Evolutionary conservation across 1,139 yeast species (phyloP).

Genomic region (Candida pseudoviswanathii): DNA sequence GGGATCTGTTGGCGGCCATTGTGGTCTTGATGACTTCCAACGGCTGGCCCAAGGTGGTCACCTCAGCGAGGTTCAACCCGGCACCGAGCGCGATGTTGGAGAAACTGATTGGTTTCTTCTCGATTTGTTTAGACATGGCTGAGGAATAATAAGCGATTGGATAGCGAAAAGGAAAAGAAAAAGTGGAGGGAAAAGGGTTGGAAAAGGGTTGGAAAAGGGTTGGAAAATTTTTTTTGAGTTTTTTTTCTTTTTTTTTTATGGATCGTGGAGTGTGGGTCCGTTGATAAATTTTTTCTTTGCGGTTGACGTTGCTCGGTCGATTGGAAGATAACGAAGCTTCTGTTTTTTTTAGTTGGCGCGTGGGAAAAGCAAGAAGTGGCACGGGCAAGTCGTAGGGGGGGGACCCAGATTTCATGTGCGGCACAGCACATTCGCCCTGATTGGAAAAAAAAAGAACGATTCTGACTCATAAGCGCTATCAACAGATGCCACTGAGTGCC

Average conservation of each 20-base stretch:
- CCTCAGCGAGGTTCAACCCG: constrained; percentile 89
- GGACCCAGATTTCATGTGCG: not conserved
- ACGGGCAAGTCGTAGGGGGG: no score
- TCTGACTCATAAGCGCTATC: no score
- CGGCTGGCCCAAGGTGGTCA: constrained; percentile 94
- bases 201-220: not conserved
- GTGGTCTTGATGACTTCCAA: constrained; percentile 94
- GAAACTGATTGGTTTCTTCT: constrained; percentile 86
- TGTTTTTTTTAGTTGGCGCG: not conserved
- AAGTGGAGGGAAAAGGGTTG: not conserved
- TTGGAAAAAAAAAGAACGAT: no score
- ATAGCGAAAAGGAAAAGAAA: not conserved
- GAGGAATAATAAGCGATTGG: not conserved
- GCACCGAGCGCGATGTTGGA: constrained; percentile 93
- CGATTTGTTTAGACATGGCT: constrained; percentile 28
- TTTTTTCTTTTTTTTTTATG: not conserved
- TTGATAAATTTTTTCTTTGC: not conserved
- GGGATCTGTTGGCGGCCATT: constrained; percentile 92
- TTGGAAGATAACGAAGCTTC: constrained; percentile 1
- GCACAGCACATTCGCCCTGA: no score
- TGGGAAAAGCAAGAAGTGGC: no score
- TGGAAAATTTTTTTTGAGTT: not conserved
- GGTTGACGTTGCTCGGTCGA: not conserved
- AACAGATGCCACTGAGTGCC: no score
- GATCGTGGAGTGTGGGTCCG: constrained; percentile 1